Conservation (phyloP, 495 filamentous ascomycete species). For the Recurvomyces mirabilis region DNA sequence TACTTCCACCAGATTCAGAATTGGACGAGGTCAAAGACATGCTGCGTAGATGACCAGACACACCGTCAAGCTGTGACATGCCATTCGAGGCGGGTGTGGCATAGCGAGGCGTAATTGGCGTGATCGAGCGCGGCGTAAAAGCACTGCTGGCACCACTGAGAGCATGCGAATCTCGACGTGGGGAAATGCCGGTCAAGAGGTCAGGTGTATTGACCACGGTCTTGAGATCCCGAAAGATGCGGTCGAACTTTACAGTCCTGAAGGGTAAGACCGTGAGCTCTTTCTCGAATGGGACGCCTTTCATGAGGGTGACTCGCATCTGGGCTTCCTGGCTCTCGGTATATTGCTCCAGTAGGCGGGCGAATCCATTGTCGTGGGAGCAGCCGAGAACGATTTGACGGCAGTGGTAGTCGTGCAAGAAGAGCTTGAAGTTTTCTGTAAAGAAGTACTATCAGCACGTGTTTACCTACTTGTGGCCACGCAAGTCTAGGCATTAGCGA, state of each 20-base stretch:
- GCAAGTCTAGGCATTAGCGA: too few species aligned
- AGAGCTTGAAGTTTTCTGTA: slow-evolving; percentile 62
- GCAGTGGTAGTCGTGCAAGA: slow-evolving; percentile 61
- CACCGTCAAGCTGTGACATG: background rate
- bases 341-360: slow-evolving; percentile 55
- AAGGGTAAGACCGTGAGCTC: slow-evolving; percentile 50
- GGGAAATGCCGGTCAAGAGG: background rate
- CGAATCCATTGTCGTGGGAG: slow-evolving; percentile 64
- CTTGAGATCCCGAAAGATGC: slow-evolving; percentile 54
- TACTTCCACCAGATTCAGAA: background rate
- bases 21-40: slow-evolving; percentile 31
- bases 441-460: background rate
- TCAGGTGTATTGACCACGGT: slow-evolving; percentile 35
- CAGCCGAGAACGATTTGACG: slow-evolving; percentile 72
- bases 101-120: background rate
- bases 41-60: background rate
- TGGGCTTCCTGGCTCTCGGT: slow-evolving; percentile 41
- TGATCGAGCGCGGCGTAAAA: background rate
- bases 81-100: background rate
- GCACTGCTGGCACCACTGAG: background rate
- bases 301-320: slow-evolving; percentile 58
- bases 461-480: background rate
- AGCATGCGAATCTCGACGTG: background rate
- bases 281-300: slow-evolving; percentile 59
- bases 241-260: slow-evolving; percentile 19